Conservation (phyloP, 352 stramenopile species). For the Aphanomyces stellatus region DNA sequence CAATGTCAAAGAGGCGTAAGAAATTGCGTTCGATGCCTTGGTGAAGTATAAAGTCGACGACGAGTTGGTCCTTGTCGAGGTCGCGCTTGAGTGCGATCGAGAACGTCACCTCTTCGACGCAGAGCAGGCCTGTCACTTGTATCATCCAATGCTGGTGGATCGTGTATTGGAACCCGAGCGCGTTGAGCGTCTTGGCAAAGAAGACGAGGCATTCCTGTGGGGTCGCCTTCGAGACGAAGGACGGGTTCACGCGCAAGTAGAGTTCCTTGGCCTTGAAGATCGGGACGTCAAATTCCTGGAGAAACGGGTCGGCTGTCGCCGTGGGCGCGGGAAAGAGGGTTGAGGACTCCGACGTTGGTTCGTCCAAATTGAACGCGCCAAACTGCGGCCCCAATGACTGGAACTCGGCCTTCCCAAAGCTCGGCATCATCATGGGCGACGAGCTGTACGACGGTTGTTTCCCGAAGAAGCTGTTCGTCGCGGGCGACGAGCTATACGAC, state of each 20-base stretch:
- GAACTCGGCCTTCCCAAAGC: neutral
- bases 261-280: neutral
- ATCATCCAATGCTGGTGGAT: neutral
- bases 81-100: neutral
- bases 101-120: conserved; percentile 14
- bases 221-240: neutral
- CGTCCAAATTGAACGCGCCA: neutral
- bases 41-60: neutral
- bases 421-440: neutral
- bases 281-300: neutral
- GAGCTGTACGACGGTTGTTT: neutral
- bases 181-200: neutral
- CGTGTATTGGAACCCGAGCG: neutral
- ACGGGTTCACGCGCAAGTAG: conserved; percentile 1
- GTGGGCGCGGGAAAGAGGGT: neutral
- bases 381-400: neutral
- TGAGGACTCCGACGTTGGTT: neutral
- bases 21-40: conserved; percentile 5
- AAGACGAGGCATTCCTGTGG: neutral
- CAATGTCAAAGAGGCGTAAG: conserved; percentile 6
- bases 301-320: neutral
- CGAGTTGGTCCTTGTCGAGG: neutral
- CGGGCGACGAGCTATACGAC: conserved; percentile 1
- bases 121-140: neutral
- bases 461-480: neutral